Base-by-base conservation (phyloP, 495 filamentous ascomycete genomes). In the Penicillium angulare region DNA sequence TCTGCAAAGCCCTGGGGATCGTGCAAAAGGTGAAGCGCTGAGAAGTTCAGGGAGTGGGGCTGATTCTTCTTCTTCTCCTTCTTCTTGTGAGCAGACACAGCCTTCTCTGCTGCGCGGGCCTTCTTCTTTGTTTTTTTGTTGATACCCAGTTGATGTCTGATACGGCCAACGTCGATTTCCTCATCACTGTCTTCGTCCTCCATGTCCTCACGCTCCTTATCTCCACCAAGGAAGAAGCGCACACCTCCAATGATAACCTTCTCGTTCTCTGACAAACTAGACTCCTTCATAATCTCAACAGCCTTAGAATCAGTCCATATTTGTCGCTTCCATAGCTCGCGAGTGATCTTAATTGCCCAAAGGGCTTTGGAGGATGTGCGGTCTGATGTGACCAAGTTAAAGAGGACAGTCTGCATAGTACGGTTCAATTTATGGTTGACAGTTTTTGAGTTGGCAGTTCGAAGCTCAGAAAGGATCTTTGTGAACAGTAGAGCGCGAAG, bases 1-100 rank as follows among this genome's bases (percentile, higher is more conserved):
- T 99, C 95, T 17, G 92, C 90, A 63, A 96, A 97, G 1, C 88
- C 89, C 60, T 99, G 95, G 1, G 95, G 92, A 61, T 97, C 95
- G 65, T 96, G 88, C 4, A 99, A 78, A 12, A 99, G 79, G 64
- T 97, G 93, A n/a, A 89, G 81, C n/a, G 95, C 95, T 0, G 92
- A 96, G 71, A 99, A 99, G 73, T 99, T 97, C 18, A 97, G 79
- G 0, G 86, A 83, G 60, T 92, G 88, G 0, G 89, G 87, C 45
- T 88, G 79, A 43, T 82, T 85, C 81, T 96, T 96, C 75, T 92
- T 95, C 61, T 81, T 83, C 65, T 95, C 88, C 67, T 88, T 87
- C 66, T 77, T 88, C 65, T 85, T 92, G 22, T 56, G 84, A 10
- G 21, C 86, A 17, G 85, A 79, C 7, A 87, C 76, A 1, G 92